Base-by-base conservation (phyloP, 1,284 basidiomycete species). In the Ganoderma sinense region DNA sequence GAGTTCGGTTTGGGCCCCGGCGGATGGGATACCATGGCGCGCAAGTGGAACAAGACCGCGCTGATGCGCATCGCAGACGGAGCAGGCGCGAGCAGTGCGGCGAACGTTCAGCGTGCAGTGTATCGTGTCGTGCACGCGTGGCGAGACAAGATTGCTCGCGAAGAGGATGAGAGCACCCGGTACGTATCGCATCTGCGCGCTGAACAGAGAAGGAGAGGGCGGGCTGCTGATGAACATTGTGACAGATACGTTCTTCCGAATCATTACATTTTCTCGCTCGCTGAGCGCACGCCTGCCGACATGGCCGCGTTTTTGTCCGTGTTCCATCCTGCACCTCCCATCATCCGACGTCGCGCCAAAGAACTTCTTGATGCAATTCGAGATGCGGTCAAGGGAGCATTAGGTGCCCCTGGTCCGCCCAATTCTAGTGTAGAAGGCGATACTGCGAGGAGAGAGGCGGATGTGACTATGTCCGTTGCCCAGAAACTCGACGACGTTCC, bases 101-200 rank as follows among this genome's bases (percentile, higher is more conserved):
- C 66, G 55, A 68, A 76, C 45, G 80, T 88, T 73, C 87, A 89
- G 70, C 81, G 83, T 40, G 74, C 64, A 20, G 88, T 96, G n/a
- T 95, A 94, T 79, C 88, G 85, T 68, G 84, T 85, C 0, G 83
- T 98, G 23, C 96, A 98, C 81, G 84, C 82, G 39, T 99, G 97
- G 97, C 86, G 97, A 72, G 97, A 99, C 78, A 77, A 79, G 3
- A 82, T 93, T 1, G 95, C 96, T 0, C 85, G 96, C 64, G 89
- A 92, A 69, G 92, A 96, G 73, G 97, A 99, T 79, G 97, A 99
- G 80, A 94, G 94, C 77, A 88, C 89, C 5, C 84, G 91, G 90
- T 96, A 79, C 70, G 89, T 83, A 39, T 59, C 62, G 14, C 67
- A 55, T 20, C 62, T 60, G 60, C 68, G 59, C 36, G 36, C 56